phyloP scores from a whole-genome alignment of 306 rosid genomes.

The Prunus kanzakura region DNA sequence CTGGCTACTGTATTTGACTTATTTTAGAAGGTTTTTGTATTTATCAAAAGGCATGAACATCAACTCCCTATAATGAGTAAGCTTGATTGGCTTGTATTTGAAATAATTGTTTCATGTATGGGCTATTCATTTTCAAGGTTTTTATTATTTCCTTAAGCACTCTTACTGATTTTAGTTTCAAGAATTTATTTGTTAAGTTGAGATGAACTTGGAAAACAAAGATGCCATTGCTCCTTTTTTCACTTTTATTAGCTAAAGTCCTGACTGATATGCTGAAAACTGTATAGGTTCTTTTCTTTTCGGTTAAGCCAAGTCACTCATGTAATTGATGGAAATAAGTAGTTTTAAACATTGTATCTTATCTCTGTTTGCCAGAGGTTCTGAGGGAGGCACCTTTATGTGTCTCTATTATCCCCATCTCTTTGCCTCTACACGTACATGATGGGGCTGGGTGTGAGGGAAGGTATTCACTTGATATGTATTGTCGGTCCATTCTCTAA shows the following conservation, averaged over 20 bases:
- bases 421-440: neutral
- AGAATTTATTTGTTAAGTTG: neutral
- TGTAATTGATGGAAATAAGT: too few relatives aligned
- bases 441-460: neutral
- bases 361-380: too few relatives aligned
- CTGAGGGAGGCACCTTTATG: too few relatives aligned
- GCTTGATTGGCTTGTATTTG: neutral
- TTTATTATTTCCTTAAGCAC: neutral
- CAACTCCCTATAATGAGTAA: neutral
- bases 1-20: neutral
- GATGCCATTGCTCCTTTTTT: neutral
- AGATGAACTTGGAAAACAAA: neutral
- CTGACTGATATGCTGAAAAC: too few relatives aligned
- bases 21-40: neutral
- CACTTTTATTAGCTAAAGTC: too few relatives aligned
- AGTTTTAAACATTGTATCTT: too few relatives aligned
- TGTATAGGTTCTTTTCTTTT: too few relatives aligned
- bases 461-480: neutral
- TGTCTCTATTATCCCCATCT: neutral
- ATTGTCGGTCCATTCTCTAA: neutral
- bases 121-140: neutral
- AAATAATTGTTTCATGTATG: too few relatives aligned
- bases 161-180: neutral
- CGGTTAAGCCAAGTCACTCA: too few relatives aligned
- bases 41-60: neutral